Conservation (phyloP, 345 rosid species). For the Boechera retrofracta region DNA sequence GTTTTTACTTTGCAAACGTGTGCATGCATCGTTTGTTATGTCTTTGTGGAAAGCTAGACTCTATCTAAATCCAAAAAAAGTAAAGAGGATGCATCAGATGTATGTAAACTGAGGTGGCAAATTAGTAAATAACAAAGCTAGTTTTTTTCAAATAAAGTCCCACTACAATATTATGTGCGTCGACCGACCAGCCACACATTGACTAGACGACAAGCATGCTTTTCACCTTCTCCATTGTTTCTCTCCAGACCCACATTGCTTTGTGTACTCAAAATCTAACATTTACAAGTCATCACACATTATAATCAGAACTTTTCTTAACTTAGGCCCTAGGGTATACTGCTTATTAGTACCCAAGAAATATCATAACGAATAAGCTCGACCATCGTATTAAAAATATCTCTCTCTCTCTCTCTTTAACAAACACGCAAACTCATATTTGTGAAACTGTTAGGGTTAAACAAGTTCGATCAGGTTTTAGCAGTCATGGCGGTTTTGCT, state of each 20-base stretch:
- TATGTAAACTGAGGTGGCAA: conserved; percentile 35
- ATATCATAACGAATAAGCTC: not conserved
- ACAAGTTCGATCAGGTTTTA: conserved; percentile 20
- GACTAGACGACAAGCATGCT: conserved; percentile 33
- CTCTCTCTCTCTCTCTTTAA: conserved; percentile 22
- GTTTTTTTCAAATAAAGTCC: conserved; percentile 21
- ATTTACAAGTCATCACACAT: conserved; percentile 44
- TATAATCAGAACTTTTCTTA: not conserved
- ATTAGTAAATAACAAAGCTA: conserved; percentile 18
- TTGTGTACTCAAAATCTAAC: conserved; percentile 27
- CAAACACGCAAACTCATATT: conserved; percentile 12
- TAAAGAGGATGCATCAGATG: conserved; percentile 3
- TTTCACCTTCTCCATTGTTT: conserved; percentile 34
- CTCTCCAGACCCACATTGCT: conserved; percentile 20
- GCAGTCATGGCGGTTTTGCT: conserved; percentile 61
- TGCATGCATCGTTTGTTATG: not conserved
- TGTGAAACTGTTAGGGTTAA: not conserved
- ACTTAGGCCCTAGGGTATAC: not conserved
- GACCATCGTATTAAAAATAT: conserved; percentile 18
- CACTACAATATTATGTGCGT: conserved; percentile 32
- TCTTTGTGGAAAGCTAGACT: conserved; percentile 12
- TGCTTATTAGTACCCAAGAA: conserved; percentile 28
- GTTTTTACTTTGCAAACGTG: conserved; percentile 5
- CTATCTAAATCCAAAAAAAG: conserved; percentile 14
- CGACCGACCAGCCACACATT: conserved; percentile 34